Evolutionary conservation across 208 protist genomes (phyloP), one percentile per base, ranked within the genome.

Genomic region (Sergeia podlipaevii): DNA sequence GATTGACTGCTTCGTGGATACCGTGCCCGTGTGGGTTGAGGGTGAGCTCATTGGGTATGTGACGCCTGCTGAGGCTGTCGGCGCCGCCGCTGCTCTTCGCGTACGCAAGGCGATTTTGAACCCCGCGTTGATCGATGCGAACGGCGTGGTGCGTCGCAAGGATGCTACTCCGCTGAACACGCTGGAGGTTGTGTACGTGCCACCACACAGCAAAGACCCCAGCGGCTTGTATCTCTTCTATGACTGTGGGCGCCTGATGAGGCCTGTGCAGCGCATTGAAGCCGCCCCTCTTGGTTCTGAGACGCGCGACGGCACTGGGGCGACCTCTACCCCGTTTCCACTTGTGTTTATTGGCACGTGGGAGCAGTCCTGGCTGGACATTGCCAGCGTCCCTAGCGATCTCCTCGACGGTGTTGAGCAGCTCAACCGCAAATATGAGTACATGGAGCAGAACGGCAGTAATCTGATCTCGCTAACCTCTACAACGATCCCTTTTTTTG

Each of bases 401-500:
- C 71, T 93, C 8, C 32, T 85, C 17, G 91, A 97, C 47, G 88
- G 81, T 11, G 62, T 81, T 1, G 57, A 65, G 28, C 85, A 91
- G 50, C 54, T 90, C n/a, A 70, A 75, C 30, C 71, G 70, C 8
- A 85, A 83, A 65, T 97, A 90, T 43, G 87, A 87, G 43, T 98
- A 98, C 85, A 89, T 93, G 60, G 98, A 99, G 74, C 65, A 99
- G 51, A 81, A 80, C 60, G 93, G 97, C 20, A 93, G 76, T 58
- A 90, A 96, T 65, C 95, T 99, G 65, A 85, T 99, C 47, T 97
- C 85, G 18, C 56, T 99, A 32, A 91, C 99, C 41, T 98, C 97
- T 8, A 88, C 82, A 44, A 85, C 99, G 0, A 99, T 99, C 26
- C 99, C 99, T 37, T 99, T 99, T 74, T 99, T 97, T 43, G 97